phyloP scores from a whole-genome alignment of 2,329 filamentous ascomycete genomes.

The Diaporthe ilicicola region DNA sequence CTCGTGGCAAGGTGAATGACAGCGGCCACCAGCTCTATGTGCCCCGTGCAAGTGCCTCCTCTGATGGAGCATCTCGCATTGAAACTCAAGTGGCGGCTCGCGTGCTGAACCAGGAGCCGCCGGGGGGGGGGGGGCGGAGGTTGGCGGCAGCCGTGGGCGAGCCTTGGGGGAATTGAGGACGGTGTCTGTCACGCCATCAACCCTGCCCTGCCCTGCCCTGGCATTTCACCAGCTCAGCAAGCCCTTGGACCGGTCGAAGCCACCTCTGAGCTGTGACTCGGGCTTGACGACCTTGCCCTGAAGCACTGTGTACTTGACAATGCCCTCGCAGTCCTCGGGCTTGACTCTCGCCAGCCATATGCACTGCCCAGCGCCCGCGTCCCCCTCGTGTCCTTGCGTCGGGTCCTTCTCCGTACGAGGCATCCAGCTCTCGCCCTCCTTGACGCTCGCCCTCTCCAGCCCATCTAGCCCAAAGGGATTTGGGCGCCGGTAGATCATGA shows the following conservation, averaged over 20 bases:
- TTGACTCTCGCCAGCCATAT: constrained; percentile 89
- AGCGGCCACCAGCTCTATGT: background rate
- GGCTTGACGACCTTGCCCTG: constrained; percentile 96
- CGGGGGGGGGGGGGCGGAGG: background rate
- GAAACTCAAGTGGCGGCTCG: background rate
- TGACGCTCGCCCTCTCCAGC: constrained; percentile 48
- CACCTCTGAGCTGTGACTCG: constrained; percentile 82
- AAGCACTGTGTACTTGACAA: constrained; percentile 87
- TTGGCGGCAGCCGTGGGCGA: background rate
- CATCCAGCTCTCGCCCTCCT: constrained; percentile 36
- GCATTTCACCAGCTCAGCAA: constrained; percentile 81
- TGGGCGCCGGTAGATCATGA: constrained; percentile 84
- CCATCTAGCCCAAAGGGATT: constrained; percentile 64
- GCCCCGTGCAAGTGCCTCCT: background rate
- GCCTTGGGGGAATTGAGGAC: background rate
- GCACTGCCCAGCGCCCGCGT: constrained; percentile 79
- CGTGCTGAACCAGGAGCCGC: no score
- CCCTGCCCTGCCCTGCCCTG: background rate
- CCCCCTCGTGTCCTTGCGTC: constrained; percentile 46
- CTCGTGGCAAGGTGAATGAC: background rate
- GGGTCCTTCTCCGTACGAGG: constrained; percentile 38
- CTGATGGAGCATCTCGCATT: no score
- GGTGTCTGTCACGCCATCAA: background rate
- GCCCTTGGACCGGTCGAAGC: constrained; percentile 85
- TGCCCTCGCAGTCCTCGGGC: constrained; percentile 92